phyloP scores from a whole-genome alignment of 2,329 filamentous ascomycete species.

The Hypocreales sp. region DNA sequence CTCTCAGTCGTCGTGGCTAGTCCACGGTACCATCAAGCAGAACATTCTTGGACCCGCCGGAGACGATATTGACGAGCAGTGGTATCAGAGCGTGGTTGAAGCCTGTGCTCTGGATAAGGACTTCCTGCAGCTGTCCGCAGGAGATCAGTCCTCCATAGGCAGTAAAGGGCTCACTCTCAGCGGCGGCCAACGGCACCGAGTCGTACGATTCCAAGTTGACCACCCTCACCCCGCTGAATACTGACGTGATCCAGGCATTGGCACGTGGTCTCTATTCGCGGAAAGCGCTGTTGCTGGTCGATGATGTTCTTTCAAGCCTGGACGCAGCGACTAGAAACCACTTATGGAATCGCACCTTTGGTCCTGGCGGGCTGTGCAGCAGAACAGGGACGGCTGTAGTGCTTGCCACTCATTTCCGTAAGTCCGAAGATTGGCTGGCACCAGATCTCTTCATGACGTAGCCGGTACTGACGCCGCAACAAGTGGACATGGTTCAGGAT shows the following conservation, averaged over 20 bases:
- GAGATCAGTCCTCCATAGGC: constrained; percentile 2
- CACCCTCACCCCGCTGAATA: not conserved
- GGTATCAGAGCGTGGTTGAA: constrained; percentile 4
- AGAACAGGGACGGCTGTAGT: not conserved
- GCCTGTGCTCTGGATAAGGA: constrained; percentile 5
- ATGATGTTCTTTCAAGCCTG: constrained; percentile 1
- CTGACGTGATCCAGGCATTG: not conserved
- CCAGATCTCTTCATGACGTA: not conserved
- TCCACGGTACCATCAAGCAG: constrained; percentile 4
- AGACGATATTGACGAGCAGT: constrained; percentile 2
- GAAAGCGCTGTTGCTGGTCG: not conserved
- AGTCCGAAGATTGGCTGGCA: no score
- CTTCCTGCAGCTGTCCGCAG: constrained; percentile 4
- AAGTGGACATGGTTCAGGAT: not conserved
- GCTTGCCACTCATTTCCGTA: constrained; percentile 1
- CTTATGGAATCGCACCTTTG: not conserved
- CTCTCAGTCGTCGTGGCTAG: constrained; percentile 6
- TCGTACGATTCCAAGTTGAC: not conserved
- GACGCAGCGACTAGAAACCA: not conserved
- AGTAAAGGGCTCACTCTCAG: constrained; percentile 1
- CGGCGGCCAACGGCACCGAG: constrained; percentile 1
- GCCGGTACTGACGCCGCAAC: not conserved
- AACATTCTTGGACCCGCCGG: constrained; percentile 5
- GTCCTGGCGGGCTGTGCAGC: not conserved
- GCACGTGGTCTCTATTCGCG: constrained; percentile 1